Percentiles rank a stretch among this genome's conserved stretches.
Conservation (phyloP, 352 stramenopile genomes). For the Pythium guiyangense region DNA sequence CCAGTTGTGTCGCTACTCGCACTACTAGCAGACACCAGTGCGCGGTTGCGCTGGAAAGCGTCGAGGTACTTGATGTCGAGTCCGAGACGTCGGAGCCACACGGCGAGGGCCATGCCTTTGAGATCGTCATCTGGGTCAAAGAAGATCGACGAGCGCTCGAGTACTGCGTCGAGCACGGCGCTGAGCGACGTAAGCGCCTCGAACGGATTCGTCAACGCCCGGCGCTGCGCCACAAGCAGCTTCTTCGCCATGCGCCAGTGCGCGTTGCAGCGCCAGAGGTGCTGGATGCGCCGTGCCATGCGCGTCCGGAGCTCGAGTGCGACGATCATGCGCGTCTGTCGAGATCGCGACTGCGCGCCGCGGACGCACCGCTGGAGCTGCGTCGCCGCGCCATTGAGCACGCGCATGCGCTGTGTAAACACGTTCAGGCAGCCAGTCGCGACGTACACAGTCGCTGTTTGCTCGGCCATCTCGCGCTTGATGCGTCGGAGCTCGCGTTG, state of each 20-base stretch:
- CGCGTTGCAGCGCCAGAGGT: conserved; percentile 48
- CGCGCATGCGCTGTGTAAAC: conserved; percentile 21
- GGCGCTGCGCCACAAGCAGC: conserved; percentile 43
- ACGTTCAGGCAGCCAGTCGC: conserved; percentile 16
- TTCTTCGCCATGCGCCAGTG: conserved; percentile 42
- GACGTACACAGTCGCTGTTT: conserved; percentile 21
- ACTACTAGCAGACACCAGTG: conserved; percentile 6
- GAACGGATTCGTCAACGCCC: conserved; percentile 55
- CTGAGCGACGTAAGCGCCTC: conserved; percentile 15
- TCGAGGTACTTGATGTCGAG: conserved; percentile 42
- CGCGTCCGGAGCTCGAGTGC: conserved; percentile 26
- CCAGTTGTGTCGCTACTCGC: not conserved
- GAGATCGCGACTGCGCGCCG: conserved; percentile 29
- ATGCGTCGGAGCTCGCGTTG: conserved; percentile 31
- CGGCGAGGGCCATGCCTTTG: conserved; percentile 34
- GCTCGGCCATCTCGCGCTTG: conserved; percentile 20
- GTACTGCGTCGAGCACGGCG: conserved; percentile 30
- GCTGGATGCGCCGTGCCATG: conserved; percentile 64
- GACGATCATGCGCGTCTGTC: conserved; percentile 30
- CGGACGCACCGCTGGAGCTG: conserved; percentile 53
- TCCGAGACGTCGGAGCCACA: conserved; percentile 59
- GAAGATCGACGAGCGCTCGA: conserved; percentile 18
- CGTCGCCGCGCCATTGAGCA: conserved; percentile 37
- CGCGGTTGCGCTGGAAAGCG: conserved; percentile 35
- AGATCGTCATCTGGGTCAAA: conserved; percentile 62